These are phyloP conservation scores for Agrocybe chaxingu DNA, from an alignment of 768 basidiomycete species.

Conservation along the genomic window DNA sequence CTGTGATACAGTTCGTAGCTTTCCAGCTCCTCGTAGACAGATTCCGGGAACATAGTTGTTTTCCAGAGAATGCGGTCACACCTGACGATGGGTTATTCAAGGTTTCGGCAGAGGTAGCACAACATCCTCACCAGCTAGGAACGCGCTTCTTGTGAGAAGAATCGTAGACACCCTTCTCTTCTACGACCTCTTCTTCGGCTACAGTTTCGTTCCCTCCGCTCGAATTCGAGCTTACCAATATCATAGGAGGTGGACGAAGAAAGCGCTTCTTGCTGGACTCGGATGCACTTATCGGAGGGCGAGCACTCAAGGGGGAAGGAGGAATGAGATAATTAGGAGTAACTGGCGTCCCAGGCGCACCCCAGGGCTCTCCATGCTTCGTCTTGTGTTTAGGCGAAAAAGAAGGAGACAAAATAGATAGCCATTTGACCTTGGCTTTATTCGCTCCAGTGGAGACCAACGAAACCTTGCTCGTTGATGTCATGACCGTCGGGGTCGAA, in stretches of 20 bases:
- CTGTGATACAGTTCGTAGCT: slow-evolving; percentile 20
- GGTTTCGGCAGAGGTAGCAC: neutral
- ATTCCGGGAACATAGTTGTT: slow-evolving; percentile 54
- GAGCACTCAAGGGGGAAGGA: slow-evolving; percentile 1
- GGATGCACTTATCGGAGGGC: neutral
- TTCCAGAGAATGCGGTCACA: slow-evolving; percentile 87
- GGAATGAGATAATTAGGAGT: slow-evolving; percentile 1
- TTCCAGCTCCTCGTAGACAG: slow-evolving; percentile 34
- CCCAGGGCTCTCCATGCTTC: slow-evolving; percentile 3
- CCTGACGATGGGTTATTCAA: slow-evolving; percentile 34
- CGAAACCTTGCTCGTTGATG: slow-evolving; percentile 11
- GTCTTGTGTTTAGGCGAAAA: slow-evolving; percentile 11
- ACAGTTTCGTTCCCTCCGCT: slow-evolving; percentile 29
- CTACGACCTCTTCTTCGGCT: slow-evolving; percentile 20
- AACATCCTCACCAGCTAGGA: slow-evolving; percentile 67
- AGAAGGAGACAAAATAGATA: slow-evolving; percentile 19
- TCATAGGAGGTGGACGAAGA: slow-evolving; percentile 26
- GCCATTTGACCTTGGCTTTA: slow-evolving; percentile 16
- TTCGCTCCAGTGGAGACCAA: slow-evolving; percentile 5
- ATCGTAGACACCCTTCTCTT: slow-evolving; percentile 71
- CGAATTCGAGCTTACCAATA: slow-evolving; percentile 23
- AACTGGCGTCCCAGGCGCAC: slow-evolving; percentile 5
- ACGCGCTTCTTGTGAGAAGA: slow-evolving; percentile 79
- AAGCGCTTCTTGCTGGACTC: slow-evolving; percentile 9
- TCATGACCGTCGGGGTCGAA: slow-evolving; percentile 9